A percentile compares a stretch with the other conserved stretches of the same genome.
Conservation (phyloP, 78 protist species). For the Dictyostelium citrinum region DNA sequence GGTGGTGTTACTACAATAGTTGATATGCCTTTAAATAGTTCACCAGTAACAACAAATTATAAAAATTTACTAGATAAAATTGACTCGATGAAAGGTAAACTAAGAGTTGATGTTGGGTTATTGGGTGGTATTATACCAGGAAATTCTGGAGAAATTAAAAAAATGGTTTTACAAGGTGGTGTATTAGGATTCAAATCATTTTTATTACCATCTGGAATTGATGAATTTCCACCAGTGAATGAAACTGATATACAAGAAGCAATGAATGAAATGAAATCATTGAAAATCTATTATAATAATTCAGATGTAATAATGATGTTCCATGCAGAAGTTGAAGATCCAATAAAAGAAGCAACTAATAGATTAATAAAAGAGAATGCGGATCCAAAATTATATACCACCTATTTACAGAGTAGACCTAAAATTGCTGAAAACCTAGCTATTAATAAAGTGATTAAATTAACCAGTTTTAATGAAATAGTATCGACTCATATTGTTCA, state of each 20-base stretch:
- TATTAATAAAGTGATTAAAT: neutral
- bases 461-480: neutral
- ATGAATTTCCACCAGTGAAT: conserved; percentile 22
- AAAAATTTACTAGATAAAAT: conserved; percentile 18
- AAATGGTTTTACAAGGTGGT: conserved; percentile 58
- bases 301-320: conserved; percentile 71
- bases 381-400: conserved; percentile 20
- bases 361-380: neutral
- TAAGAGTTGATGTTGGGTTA: conserved; percentile 67
- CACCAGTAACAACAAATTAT: conserved; percentile 56
- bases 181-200: conserved; percentile 64
- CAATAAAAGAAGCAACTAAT: neutral
- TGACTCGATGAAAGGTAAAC: conserved; percentile 23
- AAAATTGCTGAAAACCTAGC: conserved; percentile 36
- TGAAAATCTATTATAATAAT: neutral
- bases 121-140: conserved; percentile 67
- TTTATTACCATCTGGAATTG: conserved; percentile 46
- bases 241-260: conserved; percentile 16
- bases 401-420: conserved; percentile 50
- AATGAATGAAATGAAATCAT: conserved; percentile 19
- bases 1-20: conserved; percentile 83
- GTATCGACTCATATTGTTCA: conserved; percentile 68
- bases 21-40: conserved; percentile 78
- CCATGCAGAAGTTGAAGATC: conserved; percentile 69
- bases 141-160: conserved; percentile 5